A percentile compares a stretch with the other conserved stretches of the same genome.
Evolutionary conservation across 2,329 filamentous ascomycete genomes (phyloP).

Genomic region (Tolypocladium amazonense): DNA sequence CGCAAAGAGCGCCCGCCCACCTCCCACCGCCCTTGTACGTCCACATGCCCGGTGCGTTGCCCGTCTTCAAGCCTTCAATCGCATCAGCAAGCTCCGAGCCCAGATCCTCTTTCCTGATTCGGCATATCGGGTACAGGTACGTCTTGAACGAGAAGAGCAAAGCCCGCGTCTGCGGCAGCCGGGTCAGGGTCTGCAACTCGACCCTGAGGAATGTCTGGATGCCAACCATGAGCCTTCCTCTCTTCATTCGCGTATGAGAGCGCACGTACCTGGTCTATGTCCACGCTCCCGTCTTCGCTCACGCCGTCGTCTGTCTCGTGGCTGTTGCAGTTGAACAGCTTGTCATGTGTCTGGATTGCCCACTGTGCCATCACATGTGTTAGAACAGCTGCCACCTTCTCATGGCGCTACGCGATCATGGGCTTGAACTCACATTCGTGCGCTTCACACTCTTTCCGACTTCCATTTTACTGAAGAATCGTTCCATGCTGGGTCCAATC

Average conservation of each 20-base stretch:
- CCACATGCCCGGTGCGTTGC: conserved; percentile 45
- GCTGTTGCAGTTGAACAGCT: conserved; percentile 27
- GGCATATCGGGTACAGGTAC: conserved; percentile 35
- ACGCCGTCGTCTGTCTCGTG: conserved; percentile 24
- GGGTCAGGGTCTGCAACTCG: conserved; percentile 41
- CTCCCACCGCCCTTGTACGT: conserved; percentile 37
- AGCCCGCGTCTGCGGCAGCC: conserved; percentile 33
- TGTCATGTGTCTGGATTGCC: conserved; percentile 32
- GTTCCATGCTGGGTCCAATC: conserved; percentile 44
- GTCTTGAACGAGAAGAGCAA: conserved; percentile 48
- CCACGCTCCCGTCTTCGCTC: conserved; percentile 23
- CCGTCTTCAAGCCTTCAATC: conserved; percentile 37
- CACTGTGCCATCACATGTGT: conserved; percentile 23
- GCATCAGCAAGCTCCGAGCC: conserved; percentile 37
- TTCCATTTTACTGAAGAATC: conserved; percentile 36
- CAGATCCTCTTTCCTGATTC: conserved; percentile 38
- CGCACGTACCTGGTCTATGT: conserved; percentile 23
- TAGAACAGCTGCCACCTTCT: background rate
- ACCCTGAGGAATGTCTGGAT: conserved; percentile 28
- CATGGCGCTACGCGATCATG: background rate
- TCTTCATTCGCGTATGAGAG: background rate
- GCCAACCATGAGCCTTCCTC: background rate
- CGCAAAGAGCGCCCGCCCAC: conserved; percentile 36
- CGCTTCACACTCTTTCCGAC: conserved; percentile 38
- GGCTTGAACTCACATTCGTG: conserved; percentile 29